phyloP scores from a whole-genome alignment of 192 early-diverging fungal genomes.

The Polychytrium aggregatum region DNA sequence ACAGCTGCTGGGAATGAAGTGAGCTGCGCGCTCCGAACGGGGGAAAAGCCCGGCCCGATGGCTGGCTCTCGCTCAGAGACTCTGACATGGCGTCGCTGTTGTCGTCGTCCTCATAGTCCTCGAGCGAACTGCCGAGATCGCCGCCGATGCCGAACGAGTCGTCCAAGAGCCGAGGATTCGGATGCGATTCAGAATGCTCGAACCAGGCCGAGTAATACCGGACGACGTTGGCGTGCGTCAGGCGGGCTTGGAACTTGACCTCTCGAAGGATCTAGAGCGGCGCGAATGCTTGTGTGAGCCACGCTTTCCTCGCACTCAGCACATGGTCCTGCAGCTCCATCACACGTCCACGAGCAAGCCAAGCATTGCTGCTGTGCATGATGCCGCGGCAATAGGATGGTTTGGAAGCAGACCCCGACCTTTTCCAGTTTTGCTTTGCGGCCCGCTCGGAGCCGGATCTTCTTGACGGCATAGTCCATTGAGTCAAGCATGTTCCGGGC shows the following conservation, averaged over 20 bases:
- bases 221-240: constrained; percentile 86
- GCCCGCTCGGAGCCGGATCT: constrained; percentile 47
- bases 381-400: background rate
- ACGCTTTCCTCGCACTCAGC: too few relatives aligned
- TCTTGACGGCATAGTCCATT: constrained; percentile 85
- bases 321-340: too few relatives aligned
- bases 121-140: too few relatives aligned
- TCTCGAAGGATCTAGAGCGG: constrained; percentile 86
- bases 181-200: background rate
- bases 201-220: constrained; percentile 90
- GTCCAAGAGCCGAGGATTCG: too few relatives aligned
- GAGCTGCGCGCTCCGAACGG: too few relatives aligned
- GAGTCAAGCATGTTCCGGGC: constrained; percentile 83
- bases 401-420: constrained; percentile 6
- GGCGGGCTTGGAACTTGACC: constrained; percentile 73
- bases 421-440: background rate
- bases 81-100: too few relatives aligned
- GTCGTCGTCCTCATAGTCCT: too few relatives aligned
- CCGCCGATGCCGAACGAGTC: too few relatives aligned
- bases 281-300: too few relatives aligned
- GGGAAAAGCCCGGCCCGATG: too few relatives aligned
- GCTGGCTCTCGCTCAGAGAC: too few relatives aligned
- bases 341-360: constrained; percentile 1
- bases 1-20: too few relatives aligned
- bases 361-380: constrained; percentile 7